These are phyloP conservation scores for Boletus semigastroideus DNA, from an alignment of 1,284 basidiomycete species.

Conservation along the genomic window DNA sequence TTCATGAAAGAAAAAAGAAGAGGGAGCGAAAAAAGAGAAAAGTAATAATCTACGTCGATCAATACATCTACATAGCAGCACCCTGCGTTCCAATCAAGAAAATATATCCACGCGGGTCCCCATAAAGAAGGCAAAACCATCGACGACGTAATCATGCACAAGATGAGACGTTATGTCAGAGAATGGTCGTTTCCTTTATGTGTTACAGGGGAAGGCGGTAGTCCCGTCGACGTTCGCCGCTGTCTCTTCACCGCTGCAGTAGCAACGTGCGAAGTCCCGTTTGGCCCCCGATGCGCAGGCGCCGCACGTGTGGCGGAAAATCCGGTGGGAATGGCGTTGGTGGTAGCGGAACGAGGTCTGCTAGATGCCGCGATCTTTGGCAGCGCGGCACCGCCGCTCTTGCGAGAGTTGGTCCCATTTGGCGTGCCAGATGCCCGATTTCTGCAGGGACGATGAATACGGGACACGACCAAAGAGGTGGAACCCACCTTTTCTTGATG, in stretches of 20 bases:
- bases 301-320: conserved; percentile 42
- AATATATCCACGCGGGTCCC: conserved; percentile 30
- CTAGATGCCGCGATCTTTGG: conserved; percentile 72
- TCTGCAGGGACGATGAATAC: conserved; percentile 38
- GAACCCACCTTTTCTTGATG: conserved; percentile 87
- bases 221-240: conserved; percentile 66
- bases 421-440: conserved; percentile 77
- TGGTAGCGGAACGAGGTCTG: conserved; percentile 50
- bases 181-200: conserved; percentile 36
- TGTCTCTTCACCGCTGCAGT: conserved; percentile 71
- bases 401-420: conserved; percentile 56
- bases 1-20: neutral
- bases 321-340: conserved; percentile 52
- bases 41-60: conserved; percentile 35
- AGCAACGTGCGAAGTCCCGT: conserved; percentile 24
- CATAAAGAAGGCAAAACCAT: conserved; percentile 9
- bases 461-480: neutral
- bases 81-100: conserved; percentile 35
- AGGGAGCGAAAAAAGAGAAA: neutral
- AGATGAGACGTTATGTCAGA: conserved; percentile 10
- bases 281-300: conserved; percentile 33
- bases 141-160: conserved; percentile 2
- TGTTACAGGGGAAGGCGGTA: conserved; percentile 38
- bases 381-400: conserved; percentile 49
- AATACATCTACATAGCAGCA: conserved; percentile 27